phyloP scores from a whole-genome alignment of 176 grass and related monocot genomes.

The barley (Hordeum vulgare) region DNA sequence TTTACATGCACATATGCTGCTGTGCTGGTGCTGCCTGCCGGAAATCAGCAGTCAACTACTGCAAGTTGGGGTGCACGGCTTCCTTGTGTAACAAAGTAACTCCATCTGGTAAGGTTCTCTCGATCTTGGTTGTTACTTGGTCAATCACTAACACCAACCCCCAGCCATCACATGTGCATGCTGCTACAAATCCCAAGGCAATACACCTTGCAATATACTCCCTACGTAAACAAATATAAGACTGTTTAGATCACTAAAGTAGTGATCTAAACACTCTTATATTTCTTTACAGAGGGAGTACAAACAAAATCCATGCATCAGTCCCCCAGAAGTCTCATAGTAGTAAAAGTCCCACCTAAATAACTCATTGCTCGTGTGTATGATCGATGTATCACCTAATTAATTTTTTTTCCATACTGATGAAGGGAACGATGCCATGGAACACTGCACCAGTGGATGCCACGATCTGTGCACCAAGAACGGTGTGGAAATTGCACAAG shows the following conservation, averaged over 20 bases:
- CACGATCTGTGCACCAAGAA: neutral
- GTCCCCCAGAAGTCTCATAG: too few species aligned
- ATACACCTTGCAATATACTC: too few species aligned
- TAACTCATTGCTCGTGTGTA: neutral
- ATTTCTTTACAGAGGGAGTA: too few species aligned
- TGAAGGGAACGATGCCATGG: neutral
- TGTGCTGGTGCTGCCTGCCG: neutral
- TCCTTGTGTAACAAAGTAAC: neutral
- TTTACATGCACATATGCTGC: neutral
- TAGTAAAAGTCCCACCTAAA: too few species aligned
- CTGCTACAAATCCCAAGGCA: too few species aligned
- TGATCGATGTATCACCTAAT: neutral
- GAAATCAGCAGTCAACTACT: neutral
- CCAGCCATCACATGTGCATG: too few species aligned
- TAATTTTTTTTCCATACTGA: neutral
- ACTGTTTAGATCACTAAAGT: too few species aligned
- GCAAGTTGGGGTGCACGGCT: neutral
- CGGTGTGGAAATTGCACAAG: neutral
- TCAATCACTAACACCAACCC: too few species aligned
- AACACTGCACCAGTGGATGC: neutral
- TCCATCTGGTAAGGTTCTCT: neutral
- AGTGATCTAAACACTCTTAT: too few species aligned
- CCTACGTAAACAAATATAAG: too few species aligned
- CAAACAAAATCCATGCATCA: too few species aligned
- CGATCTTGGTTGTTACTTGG: too few species aligned